Percentiles rank a stretch among this genome's conserved stretches.
These are phyloP conservation scores for Areca catechu DNA, from an alignment of 176 grass and related monocot genomes.

Conservation along the genomic window DNA sequence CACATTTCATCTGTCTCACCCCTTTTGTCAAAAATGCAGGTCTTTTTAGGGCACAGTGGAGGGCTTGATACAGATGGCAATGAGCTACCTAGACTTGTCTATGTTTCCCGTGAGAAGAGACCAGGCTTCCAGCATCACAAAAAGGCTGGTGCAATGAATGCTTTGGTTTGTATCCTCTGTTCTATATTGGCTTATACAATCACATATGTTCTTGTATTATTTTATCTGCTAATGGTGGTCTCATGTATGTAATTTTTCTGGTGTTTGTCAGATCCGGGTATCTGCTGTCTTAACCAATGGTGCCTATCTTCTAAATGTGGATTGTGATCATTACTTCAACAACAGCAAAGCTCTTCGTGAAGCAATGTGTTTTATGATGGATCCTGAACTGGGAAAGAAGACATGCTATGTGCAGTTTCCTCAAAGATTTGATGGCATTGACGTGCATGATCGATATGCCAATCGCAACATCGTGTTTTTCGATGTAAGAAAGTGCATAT, in stretches of 20 bases:
- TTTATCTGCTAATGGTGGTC: not conserved
- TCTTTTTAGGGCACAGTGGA: slow-evolving; percentile 93
- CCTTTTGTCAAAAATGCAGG: slow-evolving; percentile 30
- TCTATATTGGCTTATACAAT: slow-evolving; percentile 8
- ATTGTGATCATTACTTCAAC: slow-evolving; percentile 99
- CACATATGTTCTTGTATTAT: slow-evolving; percentile 18
- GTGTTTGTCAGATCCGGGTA: slow-evolving; percentile 58
- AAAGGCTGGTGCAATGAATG: slow-evolving; percentile 95
- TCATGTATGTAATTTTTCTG: slow-evolving; percentile 1
- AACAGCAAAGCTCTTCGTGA: slow-evolving; percentile 96
- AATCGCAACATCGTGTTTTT: slow-evolving; percentile 97
- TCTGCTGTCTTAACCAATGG: slow-evolving; percentile 97
- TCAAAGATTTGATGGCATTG: slow-evolving; percentile 94
- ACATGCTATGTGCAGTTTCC: slow-evolving; percentile 94
- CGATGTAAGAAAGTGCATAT: slow-evolving; percentile 46
- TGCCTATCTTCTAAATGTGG: slow-evolving; percentile 91
- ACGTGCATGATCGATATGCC: slow-evolving; percentile 87
- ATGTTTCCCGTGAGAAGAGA: slow-evolving; percentile 97
- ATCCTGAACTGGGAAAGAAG: slow-evolving; percentile 68
- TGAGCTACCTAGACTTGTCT: slow-evolving; percentile 83
- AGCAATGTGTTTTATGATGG: slow-evolving; percentile 99
- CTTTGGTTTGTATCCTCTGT: slow-evolving; percentile 48
- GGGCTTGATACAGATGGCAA: slow-evolving; percentile 94
- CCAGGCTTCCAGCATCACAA: slow-evolving; percentile 95
- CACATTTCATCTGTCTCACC: slow-evolving; percentile 10